These are phyloP conservation scores for Stephania cephalantha DNA, from an alignment of 164 flowering plant genomes.

Conservation along the genomic window DNA sequence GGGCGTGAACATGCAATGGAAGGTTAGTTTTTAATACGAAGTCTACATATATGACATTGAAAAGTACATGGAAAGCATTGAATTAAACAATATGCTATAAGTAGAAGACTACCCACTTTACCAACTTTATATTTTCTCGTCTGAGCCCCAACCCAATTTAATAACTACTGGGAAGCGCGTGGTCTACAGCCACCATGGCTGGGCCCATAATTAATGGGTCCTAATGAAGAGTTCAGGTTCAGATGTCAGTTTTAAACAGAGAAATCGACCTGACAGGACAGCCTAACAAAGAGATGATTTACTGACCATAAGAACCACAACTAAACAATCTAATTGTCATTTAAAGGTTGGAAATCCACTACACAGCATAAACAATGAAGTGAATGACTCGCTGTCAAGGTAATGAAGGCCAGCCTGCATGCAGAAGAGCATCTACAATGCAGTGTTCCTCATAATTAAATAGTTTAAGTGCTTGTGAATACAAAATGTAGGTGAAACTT, in stretches of 20 bases:
- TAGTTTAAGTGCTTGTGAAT: neutral
- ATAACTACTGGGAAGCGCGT: neutral
- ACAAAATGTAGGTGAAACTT: neutral
- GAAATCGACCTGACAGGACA: neutral
- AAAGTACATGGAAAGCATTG: neutral
- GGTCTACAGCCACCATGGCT: neutral
- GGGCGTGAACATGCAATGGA: neutral
- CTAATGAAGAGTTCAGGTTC: neutral
- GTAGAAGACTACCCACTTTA: neutral
- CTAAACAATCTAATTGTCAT: too few species aligned
- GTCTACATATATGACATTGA: neutral
- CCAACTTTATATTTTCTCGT: neutral
- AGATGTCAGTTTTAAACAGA: neutral
- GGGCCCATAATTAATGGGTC: conserved; percentile 1
- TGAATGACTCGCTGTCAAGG: too few species aligned
- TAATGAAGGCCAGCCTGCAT: neutral
- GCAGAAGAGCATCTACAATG: neutral
- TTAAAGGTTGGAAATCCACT: too few species aligned
- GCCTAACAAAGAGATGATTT: conserved; percentile 3
- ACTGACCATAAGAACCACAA: neutral
- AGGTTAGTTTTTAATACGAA: neutral
- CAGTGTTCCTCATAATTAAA: neutral
- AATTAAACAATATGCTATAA: neutral
- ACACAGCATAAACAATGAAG: too few species aligned
- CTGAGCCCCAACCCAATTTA: neutral